Evolutionary conservation across 1,139 yeast genomes (phyloP).

Genomic region (Kazachstania sp.): DNA sequence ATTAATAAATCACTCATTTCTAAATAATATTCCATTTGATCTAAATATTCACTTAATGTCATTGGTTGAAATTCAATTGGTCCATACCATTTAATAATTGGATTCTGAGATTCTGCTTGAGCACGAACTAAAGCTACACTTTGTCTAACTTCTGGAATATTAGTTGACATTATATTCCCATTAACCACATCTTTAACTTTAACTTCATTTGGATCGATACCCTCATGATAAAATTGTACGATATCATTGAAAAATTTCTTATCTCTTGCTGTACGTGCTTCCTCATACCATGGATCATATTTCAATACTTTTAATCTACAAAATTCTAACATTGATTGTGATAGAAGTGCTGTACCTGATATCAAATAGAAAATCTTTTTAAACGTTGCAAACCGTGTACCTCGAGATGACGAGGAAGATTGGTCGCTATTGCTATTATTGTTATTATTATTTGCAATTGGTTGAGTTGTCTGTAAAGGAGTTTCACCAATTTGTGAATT

Average conservation of each 20-base stretch:
- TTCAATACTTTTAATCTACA: slow-evolving; percentile 41
- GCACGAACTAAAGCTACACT: slow-evolving; percentile 37
- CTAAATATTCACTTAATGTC: slow-evolving; percentile 41
- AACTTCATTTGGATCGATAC: slow-evolving; percentile 29
- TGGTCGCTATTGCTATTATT: background rate
- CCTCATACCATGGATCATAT: slow-evolving; percentile 60
- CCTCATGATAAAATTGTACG: slow-evolving; percentile 29
- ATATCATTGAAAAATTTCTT: slow-evolving; percentile 31
- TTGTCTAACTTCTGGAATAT: slow-evolving; percentile 30
- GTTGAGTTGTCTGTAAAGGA: background rate
- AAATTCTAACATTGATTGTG: slow-evolving; percentile 37
- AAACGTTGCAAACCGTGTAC: slow-evolving; percentile 6
- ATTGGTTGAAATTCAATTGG: slow-evolving; percentile 48
- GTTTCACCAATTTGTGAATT: background rate
- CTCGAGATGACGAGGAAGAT: too few relatives aligned
- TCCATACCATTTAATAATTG: slow-evolving; percentile 45
- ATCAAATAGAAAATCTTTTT: slow-evolving; percentile 19
- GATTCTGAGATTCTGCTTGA: slow-evolving; percentile 39
- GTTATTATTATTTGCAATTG: background rate
- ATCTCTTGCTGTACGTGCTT: slow-evolving; percentile 37
- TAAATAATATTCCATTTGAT: slow-evolving; percentile 33
- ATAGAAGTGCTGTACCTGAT: slow-evolving; percentile 23
- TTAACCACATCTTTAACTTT: slow-evolving; percentile 27
- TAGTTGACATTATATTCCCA: slow-evolving; percentile 25
- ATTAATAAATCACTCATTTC: slow-evolving; percentile 24